Conservation (phyloP, 352 stramenopile genomes). For the Blastocystis sp. region DNA sequence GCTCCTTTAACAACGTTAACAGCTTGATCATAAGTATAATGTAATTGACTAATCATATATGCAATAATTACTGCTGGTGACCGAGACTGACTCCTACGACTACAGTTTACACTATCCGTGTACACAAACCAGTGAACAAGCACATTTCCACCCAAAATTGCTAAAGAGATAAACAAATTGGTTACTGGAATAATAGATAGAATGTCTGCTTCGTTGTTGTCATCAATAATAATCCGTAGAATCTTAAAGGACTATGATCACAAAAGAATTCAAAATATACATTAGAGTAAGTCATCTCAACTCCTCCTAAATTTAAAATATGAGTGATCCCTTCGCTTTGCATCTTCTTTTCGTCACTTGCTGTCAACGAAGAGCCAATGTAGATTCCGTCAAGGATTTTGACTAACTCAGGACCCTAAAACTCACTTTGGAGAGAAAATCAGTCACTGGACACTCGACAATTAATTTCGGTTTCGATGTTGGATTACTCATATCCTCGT, state of each 20-base stretch:
- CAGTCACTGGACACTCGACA: no score
- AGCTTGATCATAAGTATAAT: not conserved
- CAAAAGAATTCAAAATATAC: not conserved
- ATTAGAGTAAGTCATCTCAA: not conserved
- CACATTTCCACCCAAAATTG: not conserved
- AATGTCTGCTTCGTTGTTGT: not conserved
- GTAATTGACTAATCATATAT: not conserved
- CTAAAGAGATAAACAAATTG: constrained; percentile 21
- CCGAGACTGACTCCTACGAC: not conserved
- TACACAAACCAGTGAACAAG: constrained; percentile 1
- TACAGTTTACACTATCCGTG: not conserved
- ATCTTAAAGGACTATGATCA: not conserved
- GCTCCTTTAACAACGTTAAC: not conserved
- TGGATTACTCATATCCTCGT: no score
- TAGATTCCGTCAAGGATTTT: not conserved
- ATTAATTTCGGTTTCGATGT: no score
- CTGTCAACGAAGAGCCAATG: not conserved
- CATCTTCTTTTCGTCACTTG: not conserved
- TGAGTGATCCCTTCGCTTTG: not conserved
- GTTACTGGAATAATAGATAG: not conserved
- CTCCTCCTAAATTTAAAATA: not conserved
- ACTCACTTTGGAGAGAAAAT: no score
- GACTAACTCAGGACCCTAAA: not conserved
- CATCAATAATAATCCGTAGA: not conserved
- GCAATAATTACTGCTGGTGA: constrained; percentile 29